Conservation (phyloP, 2,329 filamentous ascomycete genomes). For the Aspergillus cejpii region DNA sequence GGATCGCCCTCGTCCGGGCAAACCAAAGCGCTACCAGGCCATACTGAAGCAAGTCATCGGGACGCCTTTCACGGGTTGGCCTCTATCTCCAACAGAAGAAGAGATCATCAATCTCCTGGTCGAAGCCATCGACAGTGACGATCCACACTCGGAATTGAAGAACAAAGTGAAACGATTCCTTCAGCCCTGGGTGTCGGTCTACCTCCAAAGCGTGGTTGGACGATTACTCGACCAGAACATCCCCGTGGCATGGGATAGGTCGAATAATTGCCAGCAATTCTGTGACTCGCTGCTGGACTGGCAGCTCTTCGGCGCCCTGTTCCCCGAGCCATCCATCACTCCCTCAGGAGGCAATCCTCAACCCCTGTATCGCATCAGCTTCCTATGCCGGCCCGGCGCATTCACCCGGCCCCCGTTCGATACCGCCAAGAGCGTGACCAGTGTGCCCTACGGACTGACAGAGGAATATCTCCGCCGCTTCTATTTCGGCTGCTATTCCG, state of each 20-base stretch:
- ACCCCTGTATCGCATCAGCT: conserved; percentile 38
- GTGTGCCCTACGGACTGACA: conserved; percentile 38
- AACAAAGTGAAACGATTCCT: conserved; percentile 23
- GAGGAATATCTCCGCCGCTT: conserved; percentile 42
- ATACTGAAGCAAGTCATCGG: conserved; percentile 42
- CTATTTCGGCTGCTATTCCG: conserved; percentile 35
- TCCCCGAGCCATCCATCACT: conserved; percentile 1
- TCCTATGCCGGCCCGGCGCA: conserved; percentile 29
- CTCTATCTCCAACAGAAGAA: conserved; percentile 16
- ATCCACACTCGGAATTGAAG: not conserved
- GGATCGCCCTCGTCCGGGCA: not conserved
- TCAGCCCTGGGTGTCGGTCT: conserved; percentile 19
- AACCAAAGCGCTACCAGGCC: conserved; percentile 32
- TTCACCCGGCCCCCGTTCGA: conserved; percentile 7
- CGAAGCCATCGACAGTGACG: not conserved
- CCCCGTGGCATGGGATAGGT: conserved; percentile 28
- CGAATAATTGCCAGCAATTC: conserved; percentile 38
- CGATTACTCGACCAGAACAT: conserved; percentile 24
- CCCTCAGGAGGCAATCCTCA: conserved; percentile 1
- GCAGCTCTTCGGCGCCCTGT: conserved; percentile 28
- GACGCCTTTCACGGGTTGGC: conserved; percentile 28
- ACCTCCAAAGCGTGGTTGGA: conserved; percentile 28
- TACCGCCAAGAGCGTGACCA: conserved; percentile 28
- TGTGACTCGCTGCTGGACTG: conserved; percentile 33
- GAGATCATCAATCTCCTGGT: conserved; percentile 21